Percentiles rank a stretch among this genome's conserved stretches.
Evolutionary conservation across 2,329 filamentous ascomycete genomes (phyloP).

Genomic region (Tolypocladium paradoxum): DNA sequence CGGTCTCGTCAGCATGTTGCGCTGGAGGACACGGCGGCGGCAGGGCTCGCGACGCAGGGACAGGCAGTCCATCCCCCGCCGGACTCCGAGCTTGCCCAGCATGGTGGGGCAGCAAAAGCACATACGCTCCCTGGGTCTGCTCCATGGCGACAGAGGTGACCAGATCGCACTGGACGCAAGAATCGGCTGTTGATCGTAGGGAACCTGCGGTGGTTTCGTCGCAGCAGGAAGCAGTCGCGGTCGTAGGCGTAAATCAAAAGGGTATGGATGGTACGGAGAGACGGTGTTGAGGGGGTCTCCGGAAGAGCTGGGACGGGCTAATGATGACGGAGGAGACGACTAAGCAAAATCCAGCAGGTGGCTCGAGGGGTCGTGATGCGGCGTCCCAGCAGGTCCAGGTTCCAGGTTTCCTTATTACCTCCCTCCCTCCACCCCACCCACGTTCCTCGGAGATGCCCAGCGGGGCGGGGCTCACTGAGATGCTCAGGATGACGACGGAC

Average conservation of each 20-base stretch:
- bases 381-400: background rate
- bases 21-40: background rate
- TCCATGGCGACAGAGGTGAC: conserved; percentile 8
- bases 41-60: background rate
- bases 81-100: conserved; percentile 3
- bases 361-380: background rate
- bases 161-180: conserved; percentile 5
- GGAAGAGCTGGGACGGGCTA: conserved; percentile 9
- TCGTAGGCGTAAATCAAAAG: background rate
- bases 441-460: background rate
- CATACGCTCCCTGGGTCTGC: conserved; percentile 6
- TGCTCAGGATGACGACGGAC: background rate
- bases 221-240: background rate
- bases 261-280: background rate
- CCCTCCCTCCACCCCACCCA: too few relatives aligned
- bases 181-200: background rate
- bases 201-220: background rate
- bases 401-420: too few relatives aligned
- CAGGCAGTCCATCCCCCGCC: background rate
- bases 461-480: background rate
- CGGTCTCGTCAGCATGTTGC: background rate
- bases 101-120: conserved; percentile 7
- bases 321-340: conserved; percentile 5
- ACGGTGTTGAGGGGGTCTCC: conserved; percentile 1
- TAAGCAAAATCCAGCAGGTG: background rate